Evolutionary conservation across 176 grass and related monocot genomes (phyloP).

Genomic region (Triticum dicoccoides): DNA sequence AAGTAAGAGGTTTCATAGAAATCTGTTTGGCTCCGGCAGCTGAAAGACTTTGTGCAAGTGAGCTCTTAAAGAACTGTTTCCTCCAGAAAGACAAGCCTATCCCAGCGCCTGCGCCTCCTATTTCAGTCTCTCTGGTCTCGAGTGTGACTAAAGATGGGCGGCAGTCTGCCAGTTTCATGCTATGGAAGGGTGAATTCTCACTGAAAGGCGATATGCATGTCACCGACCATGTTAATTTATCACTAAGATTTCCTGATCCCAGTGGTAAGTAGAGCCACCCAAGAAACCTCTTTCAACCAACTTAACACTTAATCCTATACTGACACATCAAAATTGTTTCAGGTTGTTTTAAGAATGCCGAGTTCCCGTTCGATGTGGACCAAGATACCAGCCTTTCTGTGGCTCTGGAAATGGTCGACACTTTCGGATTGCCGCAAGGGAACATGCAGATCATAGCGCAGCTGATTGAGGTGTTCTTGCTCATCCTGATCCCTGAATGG

Average conservation of each 20-base stretch:
- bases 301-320: background rate
- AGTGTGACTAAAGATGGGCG: constrained; percentile 17
- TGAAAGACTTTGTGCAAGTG: constrained; percentile 26
- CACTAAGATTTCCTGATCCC: constrained; percentile 41
- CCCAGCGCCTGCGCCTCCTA: constrained; percentile 13
- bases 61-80: constrained; percentile 46
- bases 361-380: constrained; percentile 33
- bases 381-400: constrained; percentile 37
- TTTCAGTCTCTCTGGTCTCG: constrained; percentile 29
- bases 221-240: background rate
- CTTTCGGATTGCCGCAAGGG: constrained; percentile 25
- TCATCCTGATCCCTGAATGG: constrained; percentile 37
- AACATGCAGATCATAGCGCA: constrained; percentile 27
- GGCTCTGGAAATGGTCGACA: constrained; percentile 44
- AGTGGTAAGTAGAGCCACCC: constrained; percentile 16
- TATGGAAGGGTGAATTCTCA: constrained; percentile 31
- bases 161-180: constrained; percentile 2
- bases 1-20: constrained; percentile 56
- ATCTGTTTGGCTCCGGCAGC: constrained; percentile 42
- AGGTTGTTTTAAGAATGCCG: constrained; percentile 27
- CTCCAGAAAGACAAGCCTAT: constrained; percentile 33
- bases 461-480: constrained; percentile 49
- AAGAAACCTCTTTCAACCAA: background rate
- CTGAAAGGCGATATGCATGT: constrained; percentile 32
- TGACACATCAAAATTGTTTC: constrained; percentile 18